Evolutionary conservation across 768 basidiomycete genomes (phyloP).

Genomic region (Lentinula sp.): DNA sequence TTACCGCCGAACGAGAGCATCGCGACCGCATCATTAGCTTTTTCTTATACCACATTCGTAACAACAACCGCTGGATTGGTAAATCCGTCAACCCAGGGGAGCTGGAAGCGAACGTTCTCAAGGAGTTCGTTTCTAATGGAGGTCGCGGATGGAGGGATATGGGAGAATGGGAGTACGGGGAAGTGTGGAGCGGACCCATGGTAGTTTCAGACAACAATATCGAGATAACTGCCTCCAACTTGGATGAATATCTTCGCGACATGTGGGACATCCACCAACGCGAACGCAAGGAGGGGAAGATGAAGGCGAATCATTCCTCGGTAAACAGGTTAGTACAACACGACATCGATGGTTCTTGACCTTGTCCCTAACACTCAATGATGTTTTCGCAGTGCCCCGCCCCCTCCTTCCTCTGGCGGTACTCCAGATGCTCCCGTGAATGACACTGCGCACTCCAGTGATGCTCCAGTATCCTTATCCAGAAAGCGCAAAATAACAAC

Average conservation of each 20-base stretch:
- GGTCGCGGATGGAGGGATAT: constrained; percentile 4
- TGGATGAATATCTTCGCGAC: not conserved
- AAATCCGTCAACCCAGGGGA: not conserved
- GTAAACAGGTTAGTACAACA: not conserved
- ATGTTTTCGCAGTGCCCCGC: not conserved
- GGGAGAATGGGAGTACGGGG: constrained; percentile 2
- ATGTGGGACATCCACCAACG: not conserved
- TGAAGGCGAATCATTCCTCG: not conserved
- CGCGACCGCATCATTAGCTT: constrained; percentile 1
- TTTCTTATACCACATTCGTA: not conserved
- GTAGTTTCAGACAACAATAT: not conserved
- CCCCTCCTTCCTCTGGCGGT: not conserved
- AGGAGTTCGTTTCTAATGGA: not conserved
- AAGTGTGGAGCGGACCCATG: not conserved
- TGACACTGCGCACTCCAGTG: not conserved
- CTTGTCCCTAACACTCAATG: not conserved
- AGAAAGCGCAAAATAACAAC: not conserved
- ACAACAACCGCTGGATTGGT: constrained; percentile 3
- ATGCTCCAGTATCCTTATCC: not conserved
- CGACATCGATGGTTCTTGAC: not conserved
- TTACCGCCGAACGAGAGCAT: not conserved
- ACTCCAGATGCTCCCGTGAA: not conserved
- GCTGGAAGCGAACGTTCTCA: not conserved
- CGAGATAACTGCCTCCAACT: constrained; percentile 1
- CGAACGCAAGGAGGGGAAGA: not conserved